Base-by-base conservation (phyloP, 495 filamentous ascomycete species). In the Gamarada debralockiae region DNA sequence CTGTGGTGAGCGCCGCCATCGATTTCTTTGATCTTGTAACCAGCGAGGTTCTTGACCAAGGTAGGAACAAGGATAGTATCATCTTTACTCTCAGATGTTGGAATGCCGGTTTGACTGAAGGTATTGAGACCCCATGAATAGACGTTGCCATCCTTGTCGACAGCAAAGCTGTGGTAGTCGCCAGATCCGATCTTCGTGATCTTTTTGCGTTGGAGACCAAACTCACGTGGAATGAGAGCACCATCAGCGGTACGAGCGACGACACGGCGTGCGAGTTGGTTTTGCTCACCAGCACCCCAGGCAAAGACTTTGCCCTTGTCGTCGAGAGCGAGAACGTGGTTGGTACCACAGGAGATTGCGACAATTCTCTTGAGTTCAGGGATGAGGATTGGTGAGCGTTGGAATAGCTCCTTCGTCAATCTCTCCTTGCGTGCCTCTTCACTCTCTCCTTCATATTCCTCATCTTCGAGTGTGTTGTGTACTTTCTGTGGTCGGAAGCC, bases 71-170 rank as follows among this genome's bases (percentile, higher is more conserved):
- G 71, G 25, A 81, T 78, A 48, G 75, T 76, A 50, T 83, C 76
- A 21, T 83, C 90, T 17, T 83, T 89, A 42, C 80, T 78, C 12
- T 81, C 77, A 12, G 74, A 72, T 22, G 59, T 63, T 10, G 44
- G 25, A 34, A 61, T 33, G 39, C 88, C 93, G 9, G 85, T 88
- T 67, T 92, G 84, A 41, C 84, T 87, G 63, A 86, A 95, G 65
- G 84, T 89, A 71, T 96, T 97, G 31, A 90, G 69, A 5, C 92
- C 92, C 90, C 91, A 97, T 18, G 83, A 74, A 67, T 80, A 92
- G 51, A 93, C 83, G 25, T 83, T 76, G 29, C 80, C 84, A 34
- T 83, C 77, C 17, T 77, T 73, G 68, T 86, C 82, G 53, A 96
- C 75, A 37, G 90, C 88, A 58, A 96, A 89, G 55, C 74, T 80